Base-by-base conservation (phyloP, 202 grass and related monocot species). In the Panicum hallii region DNA sequence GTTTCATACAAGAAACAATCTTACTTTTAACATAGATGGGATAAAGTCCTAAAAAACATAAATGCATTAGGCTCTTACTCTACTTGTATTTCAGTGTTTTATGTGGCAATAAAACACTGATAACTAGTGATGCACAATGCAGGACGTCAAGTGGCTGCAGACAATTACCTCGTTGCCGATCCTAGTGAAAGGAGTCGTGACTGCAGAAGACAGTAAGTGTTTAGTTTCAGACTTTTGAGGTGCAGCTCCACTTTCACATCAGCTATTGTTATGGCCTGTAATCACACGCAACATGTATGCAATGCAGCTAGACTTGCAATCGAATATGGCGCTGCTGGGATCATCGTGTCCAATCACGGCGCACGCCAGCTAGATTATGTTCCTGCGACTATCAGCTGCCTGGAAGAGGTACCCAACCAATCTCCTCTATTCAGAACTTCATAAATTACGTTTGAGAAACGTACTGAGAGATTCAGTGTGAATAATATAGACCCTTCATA, bases 291-390 rank as follows among this genome's bases (percentile, higher is more conserved):
- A 52, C 69, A 42, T 82, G n/a, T 75, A 26, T 20, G 1, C 26
- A 71, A 88, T 87, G 87, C 97, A 99, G 97, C 93, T 67, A 83
- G 82, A 46, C 69, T 94, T 60, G 90, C 97, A 44, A 58, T 99
- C 20, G 89, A 97, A 43, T 80, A 70, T 43, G 93, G 93, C 0
- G 90, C 83, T 23, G 86, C 90, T 7, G 97, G 93, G 54, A 97
- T 99, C 71, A 91, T 99, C 7, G 97, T 99, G 71, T 99, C 97
- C 36, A 99, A 99, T n/a, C 97, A 99, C 11, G 97, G 97, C 10
- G 97, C 93, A 1, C 93, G 97, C 45, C 97, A 99, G 80, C 90
- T 99, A 26, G 93, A 99, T 68, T 99, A 97, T 36, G 87, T 91
- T 19, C 91, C 97, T 30, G 97, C 91, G 48, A 96, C 97, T 1